These are phyloP conservation scores for Ophidiomyces ophidiicola DNA, from an alignment of 2,329 filamentous ascomycete genomes.

Conservation along the genomic window DNA sequence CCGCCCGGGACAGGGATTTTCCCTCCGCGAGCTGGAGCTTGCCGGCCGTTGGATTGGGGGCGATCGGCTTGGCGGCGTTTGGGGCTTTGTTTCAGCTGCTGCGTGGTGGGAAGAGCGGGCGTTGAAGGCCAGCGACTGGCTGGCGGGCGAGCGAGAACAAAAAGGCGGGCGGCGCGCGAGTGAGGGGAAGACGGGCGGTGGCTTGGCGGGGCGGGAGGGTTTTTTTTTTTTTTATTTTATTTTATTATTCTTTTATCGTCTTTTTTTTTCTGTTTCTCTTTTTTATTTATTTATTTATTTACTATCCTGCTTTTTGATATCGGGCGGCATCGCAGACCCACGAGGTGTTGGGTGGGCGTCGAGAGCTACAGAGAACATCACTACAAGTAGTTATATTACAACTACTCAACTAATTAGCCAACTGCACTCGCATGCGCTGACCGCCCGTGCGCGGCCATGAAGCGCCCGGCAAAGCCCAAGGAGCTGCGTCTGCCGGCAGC, in stretches of 20 bases:
- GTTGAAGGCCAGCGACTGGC: too few relatives aligned
- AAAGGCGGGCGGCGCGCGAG: not conserved
- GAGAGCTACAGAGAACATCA: not conserved
- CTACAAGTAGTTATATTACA: not conserved
- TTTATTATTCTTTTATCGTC: not conserved
- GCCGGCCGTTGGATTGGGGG: too few relatives aligned
- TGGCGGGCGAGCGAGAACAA: not conserved
- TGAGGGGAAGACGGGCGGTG: not conserved
- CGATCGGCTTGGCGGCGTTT: constrained; percentile 9
- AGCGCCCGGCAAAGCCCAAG: constrained; percentile 10
- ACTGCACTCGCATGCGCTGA: too few relatives aligned
- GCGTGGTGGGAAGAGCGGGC: not conserved
- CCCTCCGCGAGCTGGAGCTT: too few relatives aligned
- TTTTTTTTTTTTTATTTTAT: too few relatives aligned
- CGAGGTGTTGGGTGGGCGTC: too few relatives aligned
- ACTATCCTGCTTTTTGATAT: not conserved
- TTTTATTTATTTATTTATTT: not conserved
- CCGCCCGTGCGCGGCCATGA: too few relatives aligned
- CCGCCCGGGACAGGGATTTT: too few relatives aligned
- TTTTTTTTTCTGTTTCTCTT: constrained; percentile 3
- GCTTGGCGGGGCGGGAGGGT: too few relatives aligned
- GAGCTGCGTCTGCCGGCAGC: constrained; percentile 9
- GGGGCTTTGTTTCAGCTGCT: constrained; percentile 10
- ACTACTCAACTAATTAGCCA: too few relatives aligned
- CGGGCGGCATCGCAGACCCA: too few relatives aligned